Evolutionary conservation across 1,284 basidiomycete species (phyloP), one percentile per base, ranked within the genome.

Genomic region (Microbotryum lychnidis-dioicae): DNA sequence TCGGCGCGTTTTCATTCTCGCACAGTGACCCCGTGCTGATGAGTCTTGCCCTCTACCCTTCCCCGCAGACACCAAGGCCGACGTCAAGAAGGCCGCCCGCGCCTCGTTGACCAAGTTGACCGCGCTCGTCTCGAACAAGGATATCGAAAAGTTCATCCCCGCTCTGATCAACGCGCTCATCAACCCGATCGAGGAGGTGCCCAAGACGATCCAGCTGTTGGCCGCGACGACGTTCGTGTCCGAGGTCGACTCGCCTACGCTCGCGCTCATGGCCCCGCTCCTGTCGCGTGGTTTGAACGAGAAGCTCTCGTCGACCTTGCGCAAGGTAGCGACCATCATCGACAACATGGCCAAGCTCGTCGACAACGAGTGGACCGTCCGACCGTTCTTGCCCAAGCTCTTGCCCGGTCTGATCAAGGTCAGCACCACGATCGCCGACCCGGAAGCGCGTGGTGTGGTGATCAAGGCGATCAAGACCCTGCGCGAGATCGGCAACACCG

Each of bases 221-320:
- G 93, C 93, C 77, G 87, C 96, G 64, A 98, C 96, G 79, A 98
- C 96, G 77, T 98, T 98, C 86, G 96, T 99, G 86, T 91, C 93
- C 67, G 96, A 98, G 83, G 96, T 99, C 80, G 96, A 98, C 77
- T 93, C 94, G 67, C 86, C 96, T 66, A 98, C 96, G 70, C 87
- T 99, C 72, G 97, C 96, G 71, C 87, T 99, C 71, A 97, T 98
- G 91, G 94, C 94, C 64, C 96, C 94, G 73, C 87, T 99, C 51
- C 83, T 99, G 66, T 84, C 89, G 67, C 91, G 96, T 83, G 96
- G 96, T 85, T 84, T 97, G 70, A 83, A 79, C 70, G 92, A 97
- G 83, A 93, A 94, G 80, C 83, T 89, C 66, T 97, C 92, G 66
- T 86, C 92, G 67, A 94, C 86, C 71, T 93, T 94, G 83, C 91